Percentiles rank a stretch among this genome's conserved stretches.
Evolutionary conservation across 2,329 filamentous ascomycete genomes (phyloP).

Genomic region (Fusarium sp.): DNA sequence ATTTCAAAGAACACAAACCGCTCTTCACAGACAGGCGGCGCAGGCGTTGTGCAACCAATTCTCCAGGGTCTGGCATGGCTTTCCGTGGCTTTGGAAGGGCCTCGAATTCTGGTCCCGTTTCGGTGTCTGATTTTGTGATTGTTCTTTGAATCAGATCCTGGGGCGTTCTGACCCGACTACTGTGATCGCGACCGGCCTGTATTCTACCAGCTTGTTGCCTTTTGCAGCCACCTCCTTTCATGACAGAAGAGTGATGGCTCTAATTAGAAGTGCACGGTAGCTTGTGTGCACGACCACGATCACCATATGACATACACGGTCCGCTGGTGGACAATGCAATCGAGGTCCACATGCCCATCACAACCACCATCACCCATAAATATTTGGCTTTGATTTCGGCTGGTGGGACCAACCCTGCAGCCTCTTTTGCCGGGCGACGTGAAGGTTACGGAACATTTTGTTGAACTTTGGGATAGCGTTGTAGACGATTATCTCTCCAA

Average conservation of each 20-base stretch:
- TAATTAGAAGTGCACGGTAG: slow-evolving; percentile 9
- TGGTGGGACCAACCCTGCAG: slow-evolving; percentile 40
- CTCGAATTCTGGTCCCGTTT: slow-evolving; percentile 2
- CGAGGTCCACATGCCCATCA: slow-evolving; percentile 42
- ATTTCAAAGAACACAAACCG: background rate
- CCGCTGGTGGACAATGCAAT: slow-evolving; percentile 21
- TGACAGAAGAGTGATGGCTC: slow-evolving; percentile 10
- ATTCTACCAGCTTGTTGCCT: slow-evolving; percentile 4
- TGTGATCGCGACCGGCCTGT: background rate
- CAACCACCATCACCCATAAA: slow-evolving; percentile 9
- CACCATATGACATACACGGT: slow-evolving; percentile 34
- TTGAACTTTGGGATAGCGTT: slow-evolving; percentile 17
- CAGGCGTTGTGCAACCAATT: slow-evolving; percentile 19
- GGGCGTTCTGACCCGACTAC: slow-evolving; percentile 19
- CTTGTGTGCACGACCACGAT: slow-evolving; percentile 35
- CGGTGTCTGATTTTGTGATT: slow-evolving; percentile 12
- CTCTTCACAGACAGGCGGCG: slow-evolving; percentile 11
- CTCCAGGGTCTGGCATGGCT: slow-evolving; percentile 7
- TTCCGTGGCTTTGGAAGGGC: background rate
- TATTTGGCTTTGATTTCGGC: slow-evolving; percentile 35
- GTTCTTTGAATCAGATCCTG: slow-evolving; percentile 5
- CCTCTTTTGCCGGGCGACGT: slow-evolving; percentile 22
- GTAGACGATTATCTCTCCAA: slow-evolving; percentile 20
- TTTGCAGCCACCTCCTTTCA: slow-evolving; percentile 23
- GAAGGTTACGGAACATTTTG: slow-evolving; percentile 14